These are phyloP conservation scores for Endocalyx cinctus DNA, from an alignment of 2,329 filamentous ascomycete genomes.

Conservation along the genomic window DNA sequence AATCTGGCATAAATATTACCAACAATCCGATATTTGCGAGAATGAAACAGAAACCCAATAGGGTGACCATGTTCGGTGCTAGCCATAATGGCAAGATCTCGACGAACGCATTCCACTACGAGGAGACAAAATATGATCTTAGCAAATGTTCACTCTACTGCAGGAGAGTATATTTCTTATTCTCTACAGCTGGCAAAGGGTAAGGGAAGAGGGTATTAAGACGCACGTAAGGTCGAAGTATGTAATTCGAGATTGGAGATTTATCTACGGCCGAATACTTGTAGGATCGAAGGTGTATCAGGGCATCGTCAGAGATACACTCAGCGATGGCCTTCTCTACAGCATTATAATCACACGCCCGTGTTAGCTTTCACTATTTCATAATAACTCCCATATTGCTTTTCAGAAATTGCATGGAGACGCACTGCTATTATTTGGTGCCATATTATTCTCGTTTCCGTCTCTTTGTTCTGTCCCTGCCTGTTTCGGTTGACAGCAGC, in stretches of 20 bases:
- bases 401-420: too few species aligned
- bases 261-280: constrained; percentile 98
- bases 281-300: constrained; percentile 89
- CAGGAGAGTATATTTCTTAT: too few species aligned
- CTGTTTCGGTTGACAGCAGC: too few species aligned
- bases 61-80: constrained; percentile 94
- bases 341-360: too few species aligned
- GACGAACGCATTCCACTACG: constrained; percentile 94
- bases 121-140: constrained; percentile 15
- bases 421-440: constrained; percentile 34
- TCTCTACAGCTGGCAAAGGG: too few species aligned
- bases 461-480: too few species aligned
- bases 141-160: constrained; percentile 13
- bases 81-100: constrained; percentile 91
- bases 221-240: constrained; percentile 90
- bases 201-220: constrained; percentile 6
- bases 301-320: constrained; percentile 83
- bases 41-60: constrained; percentile 93
- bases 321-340: constrained; percentile 57
- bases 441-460: constrained; percentile 26
- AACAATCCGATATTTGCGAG: constrained; percentile 73
- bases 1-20: constrained; percentile 79
- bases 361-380: too few species aligned
- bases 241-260: constrained; percentile 87
- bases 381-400: too few species aligned